phyloP scores from a whole-genome alignment of 2,329 filamentous ascomycete genomes.

The Ophiocordyceps robertsii region DNA sequence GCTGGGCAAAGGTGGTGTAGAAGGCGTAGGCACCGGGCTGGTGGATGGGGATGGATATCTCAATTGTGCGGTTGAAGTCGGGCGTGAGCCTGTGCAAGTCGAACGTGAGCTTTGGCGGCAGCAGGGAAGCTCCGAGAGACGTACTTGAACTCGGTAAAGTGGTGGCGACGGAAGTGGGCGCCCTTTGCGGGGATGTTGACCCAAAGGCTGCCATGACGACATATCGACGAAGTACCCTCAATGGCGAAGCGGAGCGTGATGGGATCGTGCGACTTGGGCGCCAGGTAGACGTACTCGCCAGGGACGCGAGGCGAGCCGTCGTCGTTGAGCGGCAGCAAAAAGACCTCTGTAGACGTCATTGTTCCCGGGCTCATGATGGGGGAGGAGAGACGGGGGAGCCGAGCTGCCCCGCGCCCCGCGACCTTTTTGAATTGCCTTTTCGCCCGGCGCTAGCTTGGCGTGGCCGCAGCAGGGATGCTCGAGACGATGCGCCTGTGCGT shows the following conservation, averaged over 20 bases:
- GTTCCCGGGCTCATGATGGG: slow-evolving; percentile 43
- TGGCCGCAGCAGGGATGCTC: neutral
- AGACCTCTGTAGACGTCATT: slow-evolving; percentile 59
- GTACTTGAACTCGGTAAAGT: slow-evolving; percentile 83
- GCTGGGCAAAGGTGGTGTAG: slow-evolving; percentile 81
- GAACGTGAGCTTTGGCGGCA: neutral
- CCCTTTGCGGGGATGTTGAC: slow-evolving; percentile 81
- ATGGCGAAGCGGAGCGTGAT: slow-evolving; percentile 80
- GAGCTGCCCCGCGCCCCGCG: slow-evolving; percentile 7
- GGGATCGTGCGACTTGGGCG: slow-evolving; percentile 57
- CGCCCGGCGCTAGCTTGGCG: neutral
- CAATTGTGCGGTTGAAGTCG: slow-evolving; percentile 82
- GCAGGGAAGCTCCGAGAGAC: slow-evolving; percentile 14
- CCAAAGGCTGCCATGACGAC: slow-evolving; percentile 87
- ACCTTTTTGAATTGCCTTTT: slow-evolving; percentile 2
- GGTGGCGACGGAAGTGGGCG: slow-evolving; percentile 59
- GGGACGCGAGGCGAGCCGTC: slow-evolving; percentile 82
- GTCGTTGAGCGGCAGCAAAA: slow-evolving; percentile 83
- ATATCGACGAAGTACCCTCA: slow-evolving; percentile 91
- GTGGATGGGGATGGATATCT: slow-evolving; percentile 79
- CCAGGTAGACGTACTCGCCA: slow-evolving; percentile 84
- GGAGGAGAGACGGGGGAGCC: slow-evolving; percentile 8
- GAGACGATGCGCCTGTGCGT: neutral
- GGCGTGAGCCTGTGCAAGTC: slow-evolving; percentile 55
- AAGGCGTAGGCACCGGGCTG: slow-evolving; percentile 82